Evolutionary conservation across 1,139 yeast genomes (phyloP), one percentile per base, ranked within the genome.

Genomic region (Blastobotrys niveus): DNA sequence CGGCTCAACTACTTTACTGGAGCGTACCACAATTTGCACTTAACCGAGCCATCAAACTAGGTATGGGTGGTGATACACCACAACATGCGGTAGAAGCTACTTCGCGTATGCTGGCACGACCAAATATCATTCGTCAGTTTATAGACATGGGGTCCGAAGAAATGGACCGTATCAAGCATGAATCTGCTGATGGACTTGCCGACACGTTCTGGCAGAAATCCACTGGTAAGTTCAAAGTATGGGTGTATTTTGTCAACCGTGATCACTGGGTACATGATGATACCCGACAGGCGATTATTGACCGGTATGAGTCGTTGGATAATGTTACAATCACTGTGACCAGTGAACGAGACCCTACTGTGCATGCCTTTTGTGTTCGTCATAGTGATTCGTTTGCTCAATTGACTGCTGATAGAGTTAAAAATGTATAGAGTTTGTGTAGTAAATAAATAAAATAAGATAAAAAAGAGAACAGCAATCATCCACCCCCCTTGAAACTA

Each of bases 251-350:
- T 55, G 82, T 83, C 2, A 60, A 61, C 14, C 55, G 61, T 14
- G 88, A 81, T 58, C 76, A 76, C 55, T 81, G 88, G 88, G 79
- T 80, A 2, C 66, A 68, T 46, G 70, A 74, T 43, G 60, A 57
- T 20, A 72, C 82, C 2, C 63, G 80, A 43, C 66, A 64, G 27
- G 63, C 64, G 47, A 59, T 79, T 15, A 55, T 72, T 29, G 47
- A 62, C 4, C 60, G 64, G 30, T 74, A 76, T 56, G 56, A 56
- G 5, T 48, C 50, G 10, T 59, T 61, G 38, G 54, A 59, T 14
- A 63, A 65, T 46, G 63, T 73, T 15, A 30, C 52, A 36, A 38
- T 48, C 49, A 36, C 52, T 44, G 44, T 56, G 24, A 65, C 68
- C 1, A 65, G 63, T 32, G 57, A 58, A 18, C 62, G 62, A 43